A percentile compares a stretch with the other conserved stretches of the same genome.
Evolutionary conservation across 1,139 yeast species (phyloP).

Genomic region (Scheffersomyces stambukii): DNA sequence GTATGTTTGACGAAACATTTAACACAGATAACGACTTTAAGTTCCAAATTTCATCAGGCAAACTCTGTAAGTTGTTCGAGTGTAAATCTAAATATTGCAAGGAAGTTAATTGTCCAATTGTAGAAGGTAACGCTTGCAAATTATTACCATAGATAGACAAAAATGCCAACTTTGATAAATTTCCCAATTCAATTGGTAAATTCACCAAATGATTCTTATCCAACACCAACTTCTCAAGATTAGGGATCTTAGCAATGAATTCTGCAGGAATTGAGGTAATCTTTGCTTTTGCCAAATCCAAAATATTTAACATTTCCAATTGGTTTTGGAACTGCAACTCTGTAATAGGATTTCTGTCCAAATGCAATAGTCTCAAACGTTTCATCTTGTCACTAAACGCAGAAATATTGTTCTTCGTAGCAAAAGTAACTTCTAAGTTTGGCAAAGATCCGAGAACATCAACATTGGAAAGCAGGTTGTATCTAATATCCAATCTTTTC

Average conservation of each 20-base stretch:
- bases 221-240: constrained; percentile 68
- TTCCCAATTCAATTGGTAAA: constrained; percentile 67
- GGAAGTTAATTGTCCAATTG: constrained; percentile 56
- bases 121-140: constrained; percentile 66
- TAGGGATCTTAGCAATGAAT: constrained; percentile 58
- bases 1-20: constrained; percentile 78
- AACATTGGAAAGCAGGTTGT: constrained; percentile 64
- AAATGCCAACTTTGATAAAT: constrained; percentile 54
- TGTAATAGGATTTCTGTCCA: constrained; percentile 74
- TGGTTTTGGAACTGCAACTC: constrained; percentile 58
- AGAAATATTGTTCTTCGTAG: constrained; percentile 75
- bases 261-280: constrained; percentile 67
- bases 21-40: constrained; percentile 53
- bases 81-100: constrained; percentile 77
- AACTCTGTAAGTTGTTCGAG: constrained; percentile 70
- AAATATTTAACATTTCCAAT: constrained; percentile 60
- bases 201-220: constrained; percentile 81
- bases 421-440: constrained; percentile 65
- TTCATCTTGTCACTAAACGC: constrained; percentile 62
- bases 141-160: constrained; percentile 75
- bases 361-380: constrained; percentile 47
- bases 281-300: constrained; percentile 80
- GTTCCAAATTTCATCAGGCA: constrained; percentile 70
- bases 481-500: constrained; percentile 73
- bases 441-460: constrained; percentile 63